Conservation (phyloP, 2,329 filamentous ascomycete species). For the Fusarium sp. region DNA sequence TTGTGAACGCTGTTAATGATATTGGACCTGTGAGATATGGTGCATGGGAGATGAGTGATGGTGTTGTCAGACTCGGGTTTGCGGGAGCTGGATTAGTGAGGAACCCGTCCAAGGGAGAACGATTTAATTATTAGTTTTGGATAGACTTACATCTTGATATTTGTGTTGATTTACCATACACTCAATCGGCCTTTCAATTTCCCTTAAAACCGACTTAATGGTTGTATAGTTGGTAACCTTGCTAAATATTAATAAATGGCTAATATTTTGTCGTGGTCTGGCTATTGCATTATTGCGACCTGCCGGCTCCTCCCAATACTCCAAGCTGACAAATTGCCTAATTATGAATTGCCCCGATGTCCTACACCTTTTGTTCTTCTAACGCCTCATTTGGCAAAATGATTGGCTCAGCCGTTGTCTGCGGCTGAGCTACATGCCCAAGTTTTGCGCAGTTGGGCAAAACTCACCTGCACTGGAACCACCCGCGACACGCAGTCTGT, state of each 20-base stretch:
- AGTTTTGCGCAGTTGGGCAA: not conserved
- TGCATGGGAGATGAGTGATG: conserved; percentile 38
- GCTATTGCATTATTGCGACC: too few species aligned
- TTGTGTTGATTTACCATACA: too few species aligned
- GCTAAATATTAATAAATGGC: too few species aligned
- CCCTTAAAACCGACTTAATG: too few species aligned
- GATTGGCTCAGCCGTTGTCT: not conserved
- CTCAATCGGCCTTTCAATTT: too few species aligned
- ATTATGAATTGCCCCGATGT: not conserved
- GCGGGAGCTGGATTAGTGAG: conserved; percentile 29
- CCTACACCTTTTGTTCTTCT: not conserved
- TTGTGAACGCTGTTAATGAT: conserved; percentile 25
- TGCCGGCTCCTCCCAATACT: too few species aligned
- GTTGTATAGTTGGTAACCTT: too few species aligned
- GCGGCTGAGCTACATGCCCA: not conserved
- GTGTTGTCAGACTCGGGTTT: conserved; percentile 34
- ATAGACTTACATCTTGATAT: too few species aligned
- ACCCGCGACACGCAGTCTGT: too few species aligned
- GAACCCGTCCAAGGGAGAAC: conserved; percentile 34
- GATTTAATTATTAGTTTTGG: conserved; percentile 27
- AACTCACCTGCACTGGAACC: too few species aligned
- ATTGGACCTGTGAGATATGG: conserved; percentile 36
- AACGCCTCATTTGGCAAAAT: not conserved
- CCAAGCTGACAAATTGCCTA: too few species aligned
- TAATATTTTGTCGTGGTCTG: too few species aligned